Percentiles rank a stretch among this genome's conserved stretches.
Conservation (phyloP, 2,329 filamentous ascomycete species). For the Trichothecium roseum region DNA sequence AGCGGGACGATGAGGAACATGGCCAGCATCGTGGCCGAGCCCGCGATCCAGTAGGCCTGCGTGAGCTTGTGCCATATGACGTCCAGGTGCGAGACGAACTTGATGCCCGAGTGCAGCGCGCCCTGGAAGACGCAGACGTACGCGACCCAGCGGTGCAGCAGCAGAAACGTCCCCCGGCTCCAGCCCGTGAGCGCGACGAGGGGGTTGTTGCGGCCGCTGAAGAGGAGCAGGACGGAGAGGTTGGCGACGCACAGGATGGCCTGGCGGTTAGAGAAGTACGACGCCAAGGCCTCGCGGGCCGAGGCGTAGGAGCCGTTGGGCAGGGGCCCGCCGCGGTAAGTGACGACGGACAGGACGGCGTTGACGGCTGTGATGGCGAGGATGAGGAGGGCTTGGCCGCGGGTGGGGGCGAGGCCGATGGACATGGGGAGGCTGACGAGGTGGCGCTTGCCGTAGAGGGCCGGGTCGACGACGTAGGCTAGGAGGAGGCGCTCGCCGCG, state of each 20-base stretch:
- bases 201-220: slow-evolving; percentile 31
- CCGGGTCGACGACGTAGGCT: slow-evolving; percentile 11
- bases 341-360: slow-evolving; percentile 17
- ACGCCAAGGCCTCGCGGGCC: slow-evolving; percentile 13
- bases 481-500: slow-evolving; percentile 3
- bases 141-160: slow-evolving; percentile 37
- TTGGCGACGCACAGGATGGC: slow-evolving; percentile 27
- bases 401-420: slow-evolving; percentile 18
- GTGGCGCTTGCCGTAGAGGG: slow-evolving; percentile 8
- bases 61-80: slow-evolving; percentile 1
- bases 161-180: slow-evolving; percentile 32
- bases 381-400: slow-evolving; percentile 28
- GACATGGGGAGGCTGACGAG: slow-evolving; percentile 4
- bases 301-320: slow-evolving; percentile 17
- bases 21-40: slow-evolving; percentile 24
- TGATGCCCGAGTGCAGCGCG: slow-evolving; percentile 28
- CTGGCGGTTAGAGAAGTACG: slow-evolving; percentile 23
- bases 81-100: slow-evolving; percentile 19
- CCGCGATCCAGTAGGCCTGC: slow-evolving; percentile 27
- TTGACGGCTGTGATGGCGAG: slow-evolving; percentile 21
- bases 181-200: slow-evolving; percentile 34
- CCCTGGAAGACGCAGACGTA: slow-evolving; percentile 29
- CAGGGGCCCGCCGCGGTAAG: slow-evolving; percentile 12
- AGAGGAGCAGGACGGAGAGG: slow-evolving; percentile 27
- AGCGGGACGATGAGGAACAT: slow-evolving; percentile 16